Conservation (phyloP, 352 stramenopile genomes). For the Phytopythium litorale region DNA sequence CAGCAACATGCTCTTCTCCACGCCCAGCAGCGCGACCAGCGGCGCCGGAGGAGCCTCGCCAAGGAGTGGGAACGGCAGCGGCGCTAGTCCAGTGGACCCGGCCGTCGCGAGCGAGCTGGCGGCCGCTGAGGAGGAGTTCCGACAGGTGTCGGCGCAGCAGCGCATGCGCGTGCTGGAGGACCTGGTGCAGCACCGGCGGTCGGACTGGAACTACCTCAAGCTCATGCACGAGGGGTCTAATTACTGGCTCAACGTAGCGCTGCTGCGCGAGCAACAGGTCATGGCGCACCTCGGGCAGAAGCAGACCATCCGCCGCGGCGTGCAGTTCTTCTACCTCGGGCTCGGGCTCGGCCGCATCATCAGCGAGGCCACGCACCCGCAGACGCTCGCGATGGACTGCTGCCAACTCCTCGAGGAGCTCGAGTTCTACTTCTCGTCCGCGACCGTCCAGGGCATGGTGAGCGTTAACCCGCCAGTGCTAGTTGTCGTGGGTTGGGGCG, state of each 20-base stretch:
- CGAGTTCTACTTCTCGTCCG: slow-evolving; percentile 80
- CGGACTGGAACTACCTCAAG: slow-evolving; percentile 81
- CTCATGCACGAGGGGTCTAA: slow-evolving; percentile 74
- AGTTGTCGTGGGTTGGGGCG: too few species aligned
- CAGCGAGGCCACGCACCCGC: slow-evolving; percentile 40
- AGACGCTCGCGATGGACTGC: slow-evolving; percentile 64
- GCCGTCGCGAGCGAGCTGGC: slow-evolving; percentile 8
- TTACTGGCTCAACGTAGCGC: slow-evolving; percentile 79
- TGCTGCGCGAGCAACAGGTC: slow-evolving; percentile 65
- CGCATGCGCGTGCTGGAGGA: slow-evolving; percentile 69
- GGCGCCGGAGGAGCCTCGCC: slow-evolving; percentile 10
- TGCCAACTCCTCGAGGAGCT: slow-evolving; percentile 84
- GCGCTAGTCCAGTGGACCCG: slow-evolving; percentile 7
- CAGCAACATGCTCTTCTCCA: slow-evolving; percentile 35
- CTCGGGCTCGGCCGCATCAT: slow-evolving; percentile 65
- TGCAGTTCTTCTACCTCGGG: slow-evolving; percentile 80
- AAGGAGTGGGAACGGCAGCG: slow-evolving; percentile 3
- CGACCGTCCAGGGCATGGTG: slow-evolving; percentile 78
- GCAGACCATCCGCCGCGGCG: slow-evolving; percentile 46
- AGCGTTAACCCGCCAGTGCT: neutral
- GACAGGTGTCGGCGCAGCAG: slow-evolving; percentile 59
- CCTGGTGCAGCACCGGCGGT: slow-evolving; percentile 63
- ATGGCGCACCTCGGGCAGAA: slow-evolving; percentile 58
- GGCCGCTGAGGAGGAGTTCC: slow-evolving; percentile 29
- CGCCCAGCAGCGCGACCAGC: slow-evolving; percentile 19